Evolutionary conservation across 371 early-diverging fungal genomes (phyloP).

Genomic region (Dichotomocladium elegans): DNA sequence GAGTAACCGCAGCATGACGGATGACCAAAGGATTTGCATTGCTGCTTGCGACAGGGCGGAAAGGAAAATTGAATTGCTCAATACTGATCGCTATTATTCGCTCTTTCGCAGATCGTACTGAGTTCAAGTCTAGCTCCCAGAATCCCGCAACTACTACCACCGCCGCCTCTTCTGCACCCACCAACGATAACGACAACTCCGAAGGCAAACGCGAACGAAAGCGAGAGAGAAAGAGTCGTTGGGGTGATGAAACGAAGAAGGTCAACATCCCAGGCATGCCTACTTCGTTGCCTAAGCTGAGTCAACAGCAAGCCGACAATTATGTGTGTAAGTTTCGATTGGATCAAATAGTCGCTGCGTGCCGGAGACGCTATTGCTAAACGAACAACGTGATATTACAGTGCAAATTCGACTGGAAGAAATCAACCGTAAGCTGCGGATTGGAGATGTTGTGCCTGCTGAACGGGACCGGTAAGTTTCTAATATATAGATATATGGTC

Average conservation of each 20-base stretch:
- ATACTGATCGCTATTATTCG: too few relatives aligned
- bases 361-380: background rate
- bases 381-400: constrained; percentile 10
- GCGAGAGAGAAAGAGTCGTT: constrained; percentile 73
- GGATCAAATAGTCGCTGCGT: background rate
- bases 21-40: too few relatives aligned
- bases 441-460: constrained; percentile 79
- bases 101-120: too few relatives aligned
- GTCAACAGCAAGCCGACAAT: constrained; percentile 76
- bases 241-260: constrained; percentile 78
- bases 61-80: too few relatives aligned
- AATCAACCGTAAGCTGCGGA: constrained; percentile 75
- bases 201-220: constrained; percentile 22
- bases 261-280: constrained; percentile 77
- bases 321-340: constrained; percentile 64
- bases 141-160: too few relatives aligned
- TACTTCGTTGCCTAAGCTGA: constrained; percentile 76
- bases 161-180: constrained; percentile 3
- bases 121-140: too few relatives aligned
- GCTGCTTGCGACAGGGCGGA: too few relatives aligned
- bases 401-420: constrained; percentile 89
- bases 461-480: constrained; percentile 59
- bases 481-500: background rate
- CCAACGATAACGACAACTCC: too few relatives aligned
- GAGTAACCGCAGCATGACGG: too few relatives aligned